These are phyloP conservation scores for Plasmodium fragile DNA, from an alignment of 169 alveolate genomes.

Conservation along the genomic window DNA sequence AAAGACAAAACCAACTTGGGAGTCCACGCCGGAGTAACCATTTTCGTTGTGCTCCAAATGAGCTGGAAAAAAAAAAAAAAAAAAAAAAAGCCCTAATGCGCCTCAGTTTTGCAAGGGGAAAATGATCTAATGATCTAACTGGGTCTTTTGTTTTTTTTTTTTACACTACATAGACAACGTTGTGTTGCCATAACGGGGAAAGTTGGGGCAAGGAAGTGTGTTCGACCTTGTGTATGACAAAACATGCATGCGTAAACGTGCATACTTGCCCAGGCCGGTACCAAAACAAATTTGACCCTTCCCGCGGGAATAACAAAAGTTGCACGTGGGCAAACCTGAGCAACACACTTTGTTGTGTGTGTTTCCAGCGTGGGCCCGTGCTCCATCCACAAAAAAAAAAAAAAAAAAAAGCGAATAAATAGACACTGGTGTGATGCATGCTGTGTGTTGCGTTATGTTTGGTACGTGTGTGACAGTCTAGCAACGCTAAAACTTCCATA, in stretches of 20 bases:
- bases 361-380: too few relatives aligned
- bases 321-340: too few relatives aligned
- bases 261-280: too few relatives aligned
- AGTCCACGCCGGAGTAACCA: background rate
- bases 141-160: background rate
- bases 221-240: too few relatives aligned
- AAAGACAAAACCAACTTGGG: background rate
- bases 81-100: background rate
- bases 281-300: too few relatives aligned
- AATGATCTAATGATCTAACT: slow-evolving; percentile 15
- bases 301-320: too few relatives aligned
- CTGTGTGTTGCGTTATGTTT: background rate
- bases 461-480: background rate
- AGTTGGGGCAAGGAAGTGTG: too few relatives aligned
- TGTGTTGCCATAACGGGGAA: too few relatives aligned
- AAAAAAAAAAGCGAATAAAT: background rate
- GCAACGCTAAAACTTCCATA: background rate
- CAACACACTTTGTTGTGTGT: too few relatives aligned
- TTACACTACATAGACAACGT: background rate
- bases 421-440: background rate
- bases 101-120: background rate
- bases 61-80: background rate
- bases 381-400: too few relatives aligned
- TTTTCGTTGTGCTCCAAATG: background rate
- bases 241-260: too few relatives aligned